These are phyloP conservation scores for Trichophyton mentagrophytes DNA, from an alignment of 2,329 filamentous ascomycete species.

Conservation along the genomic window DNA sequence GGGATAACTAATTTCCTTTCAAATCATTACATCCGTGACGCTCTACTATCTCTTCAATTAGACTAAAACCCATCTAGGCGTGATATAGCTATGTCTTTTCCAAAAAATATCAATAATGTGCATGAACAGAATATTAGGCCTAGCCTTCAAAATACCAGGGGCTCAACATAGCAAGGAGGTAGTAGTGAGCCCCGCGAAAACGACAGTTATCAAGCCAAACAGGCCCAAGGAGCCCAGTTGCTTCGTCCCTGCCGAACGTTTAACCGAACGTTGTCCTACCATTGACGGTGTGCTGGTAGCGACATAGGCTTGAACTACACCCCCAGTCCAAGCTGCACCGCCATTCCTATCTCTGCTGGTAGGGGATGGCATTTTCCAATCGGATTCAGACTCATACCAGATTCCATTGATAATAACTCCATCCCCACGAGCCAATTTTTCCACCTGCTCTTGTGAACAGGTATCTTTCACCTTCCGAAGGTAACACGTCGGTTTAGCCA, in stretches of 20 bases:
- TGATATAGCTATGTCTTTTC: background rate
- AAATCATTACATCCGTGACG: background rate
- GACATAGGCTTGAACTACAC: background rate
- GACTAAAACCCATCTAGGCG: background rate
- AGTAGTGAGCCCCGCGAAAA: background rate
- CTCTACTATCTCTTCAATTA: background rate
- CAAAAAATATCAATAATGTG: background rate
- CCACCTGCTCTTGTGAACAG: constrained; percentile 6
- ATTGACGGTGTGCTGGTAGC: background rate
- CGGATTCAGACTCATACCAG: constrained; percentile 32
- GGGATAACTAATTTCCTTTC: background rate
- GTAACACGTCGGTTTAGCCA: constrained; percentile 47
- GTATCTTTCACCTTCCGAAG: constrained; percentile 20
- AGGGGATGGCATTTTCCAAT: constrained; percentile 18
- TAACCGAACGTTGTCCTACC: background rate
- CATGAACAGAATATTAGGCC: background rate
- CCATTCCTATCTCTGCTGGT: background rate
- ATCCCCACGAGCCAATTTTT: constrained; percentile 36
- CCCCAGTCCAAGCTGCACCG: background rate
- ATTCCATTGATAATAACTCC: constrained; percentile 51
- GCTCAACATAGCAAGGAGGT: background rate
- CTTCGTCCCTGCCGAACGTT: background rate
- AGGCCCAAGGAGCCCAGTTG: background rate
- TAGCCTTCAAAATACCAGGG: background rate
- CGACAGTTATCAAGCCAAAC: background rate